A percentile compares a stretch with the other conserved stretches of the same genome.
Conservation (phyloP, 768 basidiomycete species). For the Chlorophyllum brunneum region DNA sequence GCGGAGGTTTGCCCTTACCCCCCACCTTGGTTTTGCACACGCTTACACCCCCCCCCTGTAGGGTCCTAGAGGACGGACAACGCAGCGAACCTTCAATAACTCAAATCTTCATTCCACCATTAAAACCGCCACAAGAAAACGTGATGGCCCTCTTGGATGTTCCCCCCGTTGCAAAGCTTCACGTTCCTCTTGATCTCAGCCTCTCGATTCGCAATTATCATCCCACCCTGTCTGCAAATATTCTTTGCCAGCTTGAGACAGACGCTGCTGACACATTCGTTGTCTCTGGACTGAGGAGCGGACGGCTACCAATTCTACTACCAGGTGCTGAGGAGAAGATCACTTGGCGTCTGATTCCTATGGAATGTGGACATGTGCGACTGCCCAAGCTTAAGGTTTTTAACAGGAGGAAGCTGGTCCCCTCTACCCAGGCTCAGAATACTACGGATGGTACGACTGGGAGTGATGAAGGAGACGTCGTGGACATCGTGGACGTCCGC, state of each 20-base stretch:
- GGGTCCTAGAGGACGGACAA: constrained; percentile 42
- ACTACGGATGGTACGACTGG: constrained; percentile 41
- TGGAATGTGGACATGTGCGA: constrained; percentile 67
- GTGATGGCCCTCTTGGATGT: constrained; percentile 64
- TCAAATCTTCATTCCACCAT: constrained; percentile 52
- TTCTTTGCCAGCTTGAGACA: constrained; percentile 71
- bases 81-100: constrained; percentile 45
- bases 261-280: constrained; percentile 72
- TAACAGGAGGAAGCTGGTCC: constrained; percentile 40
- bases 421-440: constrained; percentile 24
- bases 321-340: constrained; percentile 67
- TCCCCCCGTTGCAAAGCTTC: constrained; percentile 61
- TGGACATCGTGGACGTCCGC: constrained; percentile 53
- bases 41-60: constrained; percentile 21
- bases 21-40: not conserved
- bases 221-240: constrained; percentile 58
- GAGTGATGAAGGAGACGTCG: constrained; percentile 40
- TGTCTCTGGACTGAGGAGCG: constrained; percentile 68
- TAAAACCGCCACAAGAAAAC: constrained; percentile 57
- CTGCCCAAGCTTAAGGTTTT: constrained; percentile 60
- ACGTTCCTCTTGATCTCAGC: constrained; percentile 52
- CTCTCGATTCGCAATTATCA: constrained; percentile 65
- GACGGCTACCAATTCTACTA: constrained; percentile 66
- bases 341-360: constrained; percentile 65
- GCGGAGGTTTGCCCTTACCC: constrained; percentile 51